phyloP scores from a whole-genome alignment of 2,329 filamentous ascomycete genomes.

The Tolypocladium cylindrosporum region DNA sequence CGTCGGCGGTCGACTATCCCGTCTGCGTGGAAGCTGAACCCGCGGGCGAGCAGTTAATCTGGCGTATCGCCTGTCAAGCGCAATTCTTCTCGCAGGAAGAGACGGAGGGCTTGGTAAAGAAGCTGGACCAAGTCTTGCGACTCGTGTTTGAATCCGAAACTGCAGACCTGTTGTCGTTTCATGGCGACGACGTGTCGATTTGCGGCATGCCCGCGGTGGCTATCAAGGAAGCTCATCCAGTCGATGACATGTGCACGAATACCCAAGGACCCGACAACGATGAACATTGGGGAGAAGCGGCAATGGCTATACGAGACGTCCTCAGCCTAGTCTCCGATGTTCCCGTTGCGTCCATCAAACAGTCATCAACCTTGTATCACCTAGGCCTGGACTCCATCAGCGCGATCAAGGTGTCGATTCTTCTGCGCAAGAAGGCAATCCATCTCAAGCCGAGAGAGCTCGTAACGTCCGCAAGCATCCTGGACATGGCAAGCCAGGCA shows the following conservation, averaged over 20 bases:
- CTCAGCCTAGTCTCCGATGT: slow-evolving; percentile 52
- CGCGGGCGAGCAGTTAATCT: slow-evolving; percentile 43
- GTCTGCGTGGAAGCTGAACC: slow-evolving; percentile 74
- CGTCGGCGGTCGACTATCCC: slow-evolving; percentile 68
- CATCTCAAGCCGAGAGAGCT: slow-evolving; percentile 61
- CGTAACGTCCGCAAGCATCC: slow-evolving; percentile 53
- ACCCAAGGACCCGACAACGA: not conserved
- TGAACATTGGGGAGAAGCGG: slow-evolving; percentile 22
- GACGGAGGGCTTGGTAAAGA: slow-evolving; percentile 40
- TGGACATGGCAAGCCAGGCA: slow-evolving; percentile 44
- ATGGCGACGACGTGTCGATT: slow-evolving; percentile 44
- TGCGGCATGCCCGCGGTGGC: slow-evolving; percentile 44
- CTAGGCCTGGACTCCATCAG: slow-evolving; percentile 88
- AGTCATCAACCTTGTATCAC: slow-evolving; percentile 62
- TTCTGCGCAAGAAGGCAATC: slow-evolving; percentile 56
- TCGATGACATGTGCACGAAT: not conserved
- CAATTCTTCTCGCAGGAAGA: slow-evolving; percentile 36
- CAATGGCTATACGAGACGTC: slow-evolving; percentile 32
- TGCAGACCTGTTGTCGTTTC: slow-evolving; percentile 43
- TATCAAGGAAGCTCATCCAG: not conserved
- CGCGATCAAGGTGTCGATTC: slow-evolving; percentile 69
- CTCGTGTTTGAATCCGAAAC: slow-evolving; percentile 42
- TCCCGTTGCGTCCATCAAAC: slow-evolving; percentile 45
- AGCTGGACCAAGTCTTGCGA: slow-evolving; percentile 49
- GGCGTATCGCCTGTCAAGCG: slow-evolving; percentile 63